Conservation (phyloP, 768 basidiomycete genomes). For the Dictyophora rubrovolvata region DNA sequence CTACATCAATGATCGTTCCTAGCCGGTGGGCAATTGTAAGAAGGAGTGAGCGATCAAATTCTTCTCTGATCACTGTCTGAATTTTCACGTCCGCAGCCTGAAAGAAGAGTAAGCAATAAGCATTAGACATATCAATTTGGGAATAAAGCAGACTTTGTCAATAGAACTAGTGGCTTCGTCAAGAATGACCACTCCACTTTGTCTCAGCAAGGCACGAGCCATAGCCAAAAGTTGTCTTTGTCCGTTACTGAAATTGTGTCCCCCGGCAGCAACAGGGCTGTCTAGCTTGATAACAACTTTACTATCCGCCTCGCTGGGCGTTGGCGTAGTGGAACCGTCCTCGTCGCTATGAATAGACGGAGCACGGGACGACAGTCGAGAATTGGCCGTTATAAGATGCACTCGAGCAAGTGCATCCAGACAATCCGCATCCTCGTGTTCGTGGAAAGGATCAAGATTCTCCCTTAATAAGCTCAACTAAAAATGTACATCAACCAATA, state of each 20-base stretch:
- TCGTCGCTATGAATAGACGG: slow-evolving; percentile 35
- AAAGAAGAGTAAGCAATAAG: slow-evolving; percentile 15
- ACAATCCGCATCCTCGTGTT: slow-evolving; percentile 72
- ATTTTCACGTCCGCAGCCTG: slow-evolving; percentile 87
- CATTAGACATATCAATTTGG: not conserved
- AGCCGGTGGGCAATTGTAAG: slow-evolving; percentile 60
- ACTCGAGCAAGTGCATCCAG: slow-evolving; percentile 74
- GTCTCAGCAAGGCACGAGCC: slow-evolving; percentile 68
- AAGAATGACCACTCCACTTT: slow-evolving; percentile 63
- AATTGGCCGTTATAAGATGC: slow-evolving; percentile 55
- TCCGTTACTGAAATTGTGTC: slow-evolving; percentile 87
- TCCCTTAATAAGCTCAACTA: slow-evolving; percentile 13
- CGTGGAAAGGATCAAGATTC: slow-evolving; percentile 35
- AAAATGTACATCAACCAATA: not conserved
- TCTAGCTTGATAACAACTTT: slow-evolving; percentile 43
- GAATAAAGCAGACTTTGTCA: slow-evolving; percentile 26
- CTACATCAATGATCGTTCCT: slow-evolving; percentile 58
- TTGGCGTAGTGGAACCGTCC: slow-evolving; percentile 28
- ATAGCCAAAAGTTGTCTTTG: slow-evolving; percentile 83
- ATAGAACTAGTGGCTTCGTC: slow-evolving; percentile 84
- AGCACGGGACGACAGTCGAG: slow-evolving; percentile 40
- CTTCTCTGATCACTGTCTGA: slow-evolving; percentile 76
- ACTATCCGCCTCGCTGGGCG: slow-evolving; percentile 26
- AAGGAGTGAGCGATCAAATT: slow-evolving; percentile 54
- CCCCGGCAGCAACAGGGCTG: slow-evolving; percentile 75